A percentile compares a stretch with the other conserved stretches of the same genome.
phyloP scores from a whole-genome alignment of 1,284 basidiomycete genomes.

The Microbotryum lychnidis-dioicae region DNA sequence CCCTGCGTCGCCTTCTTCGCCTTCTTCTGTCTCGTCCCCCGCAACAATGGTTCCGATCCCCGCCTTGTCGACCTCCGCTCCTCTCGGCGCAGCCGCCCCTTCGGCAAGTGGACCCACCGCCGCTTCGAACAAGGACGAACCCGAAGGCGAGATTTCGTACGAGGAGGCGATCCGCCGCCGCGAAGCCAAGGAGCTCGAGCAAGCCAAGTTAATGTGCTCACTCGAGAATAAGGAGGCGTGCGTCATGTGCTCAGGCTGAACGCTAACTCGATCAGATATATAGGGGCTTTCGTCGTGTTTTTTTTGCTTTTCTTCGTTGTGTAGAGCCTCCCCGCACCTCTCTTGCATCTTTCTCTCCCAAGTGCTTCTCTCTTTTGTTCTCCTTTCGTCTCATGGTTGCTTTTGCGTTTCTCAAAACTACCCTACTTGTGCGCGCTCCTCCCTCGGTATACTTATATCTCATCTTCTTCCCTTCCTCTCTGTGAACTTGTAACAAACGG shows the following conservation, averaged over 20 bases:
- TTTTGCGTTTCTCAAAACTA: too few species aligned
- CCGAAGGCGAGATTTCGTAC: slow-evolving; percentile 65
- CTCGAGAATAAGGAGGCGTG: slow-evolving; percentile 64
- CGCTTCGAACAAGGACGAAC: slow-evolving; percentile 44
- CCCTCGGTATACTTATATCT: too few species aligned
- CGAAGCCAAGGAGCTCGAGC: slow-evolving; percentile 65
- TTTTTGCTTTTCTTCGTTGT: too few species aligned
- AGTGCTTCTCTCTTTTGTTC: not conserved
- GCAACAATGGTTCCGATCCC: not conserved
- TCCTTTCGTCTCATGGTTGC: too few species aligned
- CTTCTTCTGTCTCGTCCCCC: not conserved
- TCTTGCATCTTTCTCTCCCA: not conserved
- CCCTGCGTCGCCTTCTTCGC: not conserved
- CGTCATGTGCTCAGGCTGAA: slow-evolving; percentile 27
- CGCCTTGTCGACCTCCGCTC: slow-evolving; percentile 4
- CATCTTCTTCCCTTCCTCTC: too few species aligned
- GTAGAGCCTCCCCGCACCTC: too few species aligned
- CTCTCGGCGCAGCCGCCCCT: slow-evolving; percentile 33
- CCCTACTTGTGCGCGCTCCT: too few species aligned
- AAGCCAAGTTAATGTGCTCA: slow-evolving; percentile 71
- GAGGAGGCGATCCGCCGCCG: slow-evolving; percentile 68
- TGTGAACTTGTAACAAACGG: too few species aligned
- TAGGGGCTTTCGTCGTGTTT: not conserved
- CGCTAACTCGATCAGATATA: not conserved
- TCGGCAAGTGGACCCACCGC: slow-evolving; percentile 38